Evolutionary conservation across 1,284 basidiomycete genomes (phyloP).

Genomic region (Caloboletus inedulis): DNA sequence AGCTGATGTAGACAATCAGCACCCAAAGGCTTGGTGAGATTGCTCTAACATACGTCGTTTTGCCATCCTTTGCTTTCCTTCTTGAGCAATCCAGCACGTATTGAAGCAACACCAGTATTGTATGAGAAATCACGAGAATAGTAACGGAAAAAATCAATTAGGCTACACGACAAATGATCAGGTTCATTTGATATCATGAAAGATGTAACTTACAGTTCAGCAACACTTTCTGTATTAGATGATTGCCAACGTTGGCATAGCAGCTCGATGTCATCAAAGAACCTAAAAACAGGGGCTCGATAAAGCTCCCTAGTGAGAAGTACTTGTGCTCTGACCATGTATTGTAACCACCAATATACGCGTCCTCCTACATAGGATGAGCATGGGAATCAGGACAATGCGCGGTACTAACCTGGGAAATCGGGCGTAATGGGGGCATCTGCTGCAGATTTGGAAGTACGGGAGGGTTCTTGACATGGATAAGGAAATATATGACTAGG

Average conservation of each 20-base stretch:
- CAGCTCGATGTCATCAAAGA: conserved; percentile 96
- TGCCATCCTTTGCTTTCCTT: conserved; percentile 95
- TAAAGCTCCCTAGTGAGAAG: not conserved
- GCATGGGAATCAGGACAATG: conserved; percentile 6
- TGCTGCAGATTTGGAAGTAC: conserved; percentile 91
- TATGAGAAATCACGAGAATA: conserved; percentile 94
- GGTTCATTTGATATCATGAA: conserved; percentile 7
- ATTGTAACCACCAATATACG: conserved; percentile 79
- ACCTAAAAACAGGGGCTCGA: conserved; percentile 47
- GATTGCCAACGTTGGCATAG: conserved; percentile 91
- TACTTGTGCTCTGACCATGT: conserved; percentile 55
- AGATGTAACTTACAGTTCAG: conserved; percentile 69
- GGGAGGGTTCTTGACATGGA: conserved; percentile 94
- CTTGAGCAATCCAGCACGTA: conserved; percentile 84
- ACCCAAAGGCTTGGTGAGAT: not conserved
- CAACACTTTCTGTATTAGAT: conserved; percentile 90
- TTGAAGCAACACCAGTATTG: conserved; percentile 88
- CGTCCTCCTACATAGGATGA: conserved; percentile 66
- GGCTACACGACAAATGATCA: conserved; percentile 40
- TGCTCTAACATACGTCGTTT: conserved; percentile 64
- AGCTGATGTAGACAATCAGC: conserved; percentile 29
- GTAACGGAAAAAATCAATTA: conserved; percentile 98
- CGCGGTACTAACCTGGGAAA: conserved; percentile 52
- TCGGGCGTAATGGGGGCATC: conserved; percentile 81
- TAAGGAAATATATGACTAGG: conserved; percentile 95